Evolutionary conservation across 202 grass and related monocot species (phyloP).

Genomic region (Panicum hallii): DNA sequence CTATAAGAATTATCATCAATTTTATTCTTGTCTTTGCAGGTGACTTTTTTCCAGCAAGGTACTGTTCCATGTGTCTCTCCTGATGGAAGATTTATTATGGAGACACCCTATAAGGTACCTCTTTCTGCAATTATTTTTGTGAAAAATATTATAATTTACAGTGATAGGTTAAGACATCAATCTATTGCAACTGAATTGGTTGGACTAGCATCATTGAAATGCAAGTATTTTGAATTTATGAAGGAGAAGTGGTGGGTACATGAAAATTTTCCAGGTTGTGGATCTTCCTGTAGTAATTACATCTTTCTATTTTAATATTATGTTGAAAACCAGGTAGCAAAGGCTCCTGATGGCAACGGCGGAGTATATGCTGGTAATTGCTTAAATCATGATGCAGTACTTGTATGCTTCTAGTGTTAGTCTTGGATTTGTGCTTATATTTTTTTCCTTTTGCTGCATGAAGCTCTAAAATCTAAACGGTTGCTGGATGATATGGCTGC

Average conservation of each 20-base stretch:
- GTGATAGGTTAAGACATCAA: background rate
- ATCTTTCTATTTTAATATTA: slow-evolving; percentile 15
- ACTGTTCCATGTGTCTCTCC: slow-evolving; percentile 83
- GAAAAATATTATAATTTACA: slow-evolving; percentile 1
- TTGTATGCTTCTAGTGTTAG: slow-evolving; percentile 23
- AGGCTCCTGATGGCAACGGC: slow-evolving; percentile 91
- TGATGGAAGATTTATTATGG: slow-evolving; percentile 95
- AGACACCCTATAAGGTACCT: slow-evolving; percentile 82
- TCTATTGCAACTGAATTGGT: background rate
- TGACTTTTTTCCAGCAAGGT: slow-evolving; percentile 91
- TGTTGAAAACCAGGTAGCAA: slow-evolving; percentile 72
- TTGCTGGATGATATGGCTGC: slow-evolving; percentile 88
- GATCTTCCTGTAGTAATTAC: slow-evolving; percentile 14
- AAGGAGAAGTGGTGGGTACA: background rate
- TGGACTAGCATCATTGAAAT: background rate
- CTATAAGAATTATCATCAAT: slow-evolving; percentile 9
- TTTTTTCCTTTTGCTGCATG: slow-evolving; percentile 10
- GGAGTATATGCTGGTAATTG: slow-evolving; percentile 79
- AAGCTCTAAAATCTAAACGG: slow-evolving; percentile 79
- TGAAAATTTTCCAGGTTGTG: background rate
- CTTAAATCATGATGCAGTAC: slow-evolving; percentile 15
- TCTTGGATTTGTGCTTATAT: slow-evolving; percentile 19
- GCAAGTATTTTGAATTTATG: background rate
- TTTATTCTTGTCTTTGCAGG: slow-evolving; percentile 51
- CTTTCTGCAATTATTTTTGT: slow-evolving; percentile 14